Conservation (phyloP, 2,329 filamentous ascomycete species). For the Colletotrichum tamarilloi region DNA sequence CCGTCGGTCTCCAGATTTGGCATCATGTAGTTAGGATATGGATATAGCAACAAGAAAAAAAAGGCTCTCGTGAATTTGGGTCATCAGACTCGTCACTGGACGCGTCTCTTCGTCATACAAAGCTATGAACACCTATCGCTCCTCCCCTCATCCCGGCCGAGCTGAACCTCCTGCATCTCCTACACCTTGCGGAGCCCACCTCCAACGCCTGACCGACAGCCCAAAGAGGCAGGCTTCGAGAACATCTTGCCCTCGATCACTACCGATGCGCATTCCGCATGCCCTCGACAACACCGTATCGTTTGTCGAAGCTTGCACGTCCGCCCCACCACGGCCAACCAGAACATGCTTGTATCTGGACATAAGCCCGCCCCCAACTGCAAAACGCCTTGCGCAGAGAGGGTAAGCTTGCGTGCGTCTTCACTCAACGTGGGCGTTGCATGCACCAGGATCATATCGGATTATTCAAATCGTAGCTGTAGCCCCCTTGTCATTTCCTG, state of each 20-base stretch:
- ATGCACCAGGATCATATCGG: not conserved
- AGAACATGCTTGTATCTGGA: not conserved
- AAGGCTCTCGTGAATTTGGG: not conserved
- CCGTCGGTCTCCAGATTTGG: constrained; percentile 4
- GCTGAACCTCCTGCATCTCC: constrained; percentile 17
- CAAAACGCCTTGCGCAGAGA: not conserved
- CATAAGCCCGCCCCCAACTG: constrained; percentile 10
- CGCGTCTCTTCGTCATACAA: constrained; percentile 4
- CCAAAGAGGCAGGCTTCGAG: constrained; percentile 25
- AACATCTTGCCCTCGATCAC: constrained; percentile 8
- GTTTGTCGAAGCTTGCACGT: not conserved
- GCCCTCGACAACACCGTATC: not conserved
- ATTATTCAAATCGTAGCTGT: not conserved
- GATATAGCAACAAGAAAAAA: not conserved
- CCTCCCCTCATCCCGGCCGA: constrained; percentile 1
- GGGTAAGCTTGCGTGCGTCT: not conserved
- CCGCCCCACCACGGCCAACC: not conserved
- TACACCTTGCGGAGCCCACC: not conserved
- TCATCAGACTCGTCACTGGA: constrained; percentile 14
- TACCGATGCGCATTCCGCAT: not conserved
- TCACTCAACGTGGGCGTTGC: not conserved
- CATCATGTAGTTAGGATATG: not conserved
- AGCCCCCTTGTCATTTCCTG: not conserved
- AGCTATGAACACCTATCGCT: not conserved
- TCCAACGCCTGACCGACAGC: constrained; percentile 8